Conservation (phyloP, 345 rosid genomes). For the Salix suchowensis region DNA sequence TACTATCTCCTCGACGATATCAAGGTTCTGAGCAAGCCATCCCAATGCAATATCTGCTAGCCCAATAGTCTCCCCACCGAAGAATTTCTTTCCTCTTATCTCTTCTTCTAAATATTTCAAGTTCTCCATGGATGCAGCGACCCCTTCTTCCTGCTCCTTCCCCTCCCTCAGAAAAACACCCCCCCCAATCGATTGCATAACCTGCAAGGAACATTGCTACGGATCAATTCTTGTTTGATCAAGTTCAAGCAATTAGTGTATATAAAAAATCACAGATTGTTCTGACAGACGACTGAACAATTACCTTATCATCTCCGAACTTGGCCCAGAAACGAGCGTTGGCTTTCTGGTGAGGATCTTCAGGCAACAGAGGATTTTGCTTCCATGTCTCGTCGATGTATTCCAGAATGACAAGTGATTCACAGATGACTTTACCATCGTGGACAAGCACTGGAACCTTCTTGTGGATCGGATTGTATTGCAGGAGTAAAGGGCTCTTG, state of each 20-base stretch:
- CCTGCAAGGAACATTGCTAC: neutral
- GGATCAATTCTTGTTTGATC: too few relatives aligned
- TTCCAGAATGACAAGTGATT: conserved; percentile 7
- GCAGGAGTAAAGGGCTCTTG: neutral
- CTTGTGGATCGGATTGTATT: neutral
- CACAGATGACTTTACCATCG: neutral
- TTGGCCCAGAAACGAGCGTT: conserved; percentile 5
- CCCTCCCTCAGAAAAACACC: neutral
- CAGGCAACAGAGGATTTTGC: conserved; percentile 5
- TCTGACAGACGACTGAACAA: neutral
- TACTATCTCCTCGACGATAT: neutral
- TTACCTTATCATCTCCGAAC: conserved; percentile 7
- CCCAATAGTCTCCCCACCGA: conserved; percentile 14
- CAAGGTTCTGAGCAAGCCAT: conserved; percentile 4
- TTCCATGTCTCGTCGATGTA: conserved; percentile 10
- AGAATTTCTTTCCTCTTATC: conserved; percentile 4
- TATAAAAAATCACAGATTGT: neutral
- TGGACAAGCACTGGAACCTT: conserved; percentile 6
- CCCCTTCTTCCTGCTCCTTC: conserved; percentile 3
- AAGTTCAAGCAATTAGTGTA: neutral
- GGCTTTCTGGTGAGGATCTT: neutral
- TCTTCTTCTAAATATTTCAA: conserved; percentile 7
- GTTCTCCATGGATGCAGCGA: neutral
- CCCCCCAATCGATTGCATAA: neutral
- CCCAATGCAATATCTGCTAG: conserved; percentile 12